Conservation (phyloP, 75 land plant genomes). For the Isoetes taiwanensis region DNA sequence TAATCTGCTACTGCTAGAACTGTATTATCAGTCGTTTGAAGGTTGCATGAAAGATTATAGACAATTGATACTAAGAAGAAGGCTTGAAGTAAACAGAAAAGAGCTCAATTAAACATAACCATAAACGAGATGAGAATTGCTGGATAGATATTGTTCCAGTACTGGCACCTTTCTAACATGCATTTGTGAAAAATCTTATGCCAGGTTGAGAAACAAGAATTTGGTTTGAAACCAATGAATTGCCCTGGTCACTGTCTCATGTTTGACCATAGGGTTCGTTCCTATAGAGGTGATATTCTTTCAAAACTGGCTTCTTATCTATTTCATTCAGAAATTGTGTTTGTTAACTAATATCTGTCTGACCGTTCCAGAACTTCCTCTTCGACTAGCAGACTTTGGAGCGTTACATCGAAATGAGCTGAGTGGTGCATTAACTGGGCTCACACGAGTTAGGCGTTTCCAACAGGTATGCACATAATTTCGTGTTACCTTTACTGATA, state of each 20-base stretch:
- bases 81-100: no score
- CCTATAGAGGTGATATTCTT: slow-evolving; percentile 68
- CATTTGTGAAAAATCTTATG: background rate
- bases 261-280: slow-evolving; percentile 95
- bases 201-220: slow-evolving; percentile 98
- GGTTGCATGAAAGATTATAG: background rate
- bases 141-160: background rate
- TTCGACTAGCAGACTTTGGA: slow-evolving; percentile 96
- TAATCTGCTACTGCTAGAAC: slow-evolving; percentile 2
- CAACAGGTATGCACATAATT: slow-evolving; percentile 84
- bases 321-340: background rate
- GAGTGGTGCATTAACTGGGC: slow-evolving; percentile 96
- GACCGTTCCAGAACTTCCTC: slow-evolving; percentile 63
- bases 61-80: no score
- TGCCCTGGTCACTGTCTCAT: slow-evolving; percentile 98
- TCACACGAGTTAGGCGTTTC: slow-evolving; percentile 95
- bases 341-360: background rate
- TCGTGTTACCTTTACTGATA: no score
- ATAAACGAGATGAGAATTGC: no score
- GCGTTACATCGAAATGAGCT: slow-evolving; percentile 98
- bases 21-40: background rate
- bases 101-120: no score
- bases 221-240: slow-evolving; percentile 98
- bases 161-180: background rate
- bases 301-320: background rate